These are phyloP conservation scores for Omphalotus guepiniiformis DNA, from an alignment of 768 basidiomycete species.

Conservation along the genomic window DNA sequence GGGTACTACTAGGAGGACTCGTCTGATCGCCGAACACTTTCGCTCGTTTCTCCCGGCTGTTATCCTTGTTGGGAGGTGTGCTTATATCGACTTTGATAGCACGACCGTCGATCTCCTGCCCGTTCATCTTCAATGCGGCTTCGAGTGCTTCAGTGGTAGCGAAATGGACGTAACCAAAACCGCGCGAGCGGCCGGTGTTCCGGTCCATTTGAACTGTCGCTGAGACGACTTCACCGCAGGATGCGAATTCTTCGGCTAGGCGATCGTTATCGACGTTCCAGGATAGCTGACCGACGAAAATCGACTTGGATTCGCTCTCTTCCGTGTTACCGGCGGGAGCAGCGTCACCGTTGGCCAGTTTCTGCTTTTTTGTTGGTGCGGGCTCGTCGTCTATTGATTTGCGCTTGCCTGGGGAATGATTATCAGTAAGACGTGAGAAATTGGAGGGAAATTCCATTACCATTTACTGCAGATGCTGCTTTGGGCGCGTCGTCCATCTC, in stretches of 20 bases:
- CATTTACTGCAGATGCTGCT: slow-evolving; percentile 21
- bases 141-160: slow-evolving; percentile 65
- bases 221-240: slow-evolving; percentile 85
- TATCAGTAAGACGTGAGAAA: not conserved
- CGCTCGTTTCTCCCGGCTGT: slow-evolving; percentile 64
- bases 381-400: slow-evolving; percentile 67
- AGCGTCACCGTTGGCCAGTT: slow-evolving; percentile 58
- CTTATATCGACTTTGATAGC: slow-evolving; percentile 83
- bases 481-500: slow-evolving; percentile 49
- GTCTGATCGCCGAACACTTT: slow-evolving; percentile 62
- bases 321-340: slow-evolving; percentile 33
- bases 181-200: slow-evolving; percentile 75
- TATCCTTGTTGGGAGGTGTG: slow-evolving; percentile 51
- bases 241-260: slow-evolving; percentile 85
- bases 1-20: slow-evolving; percentile 62
- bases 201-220: slow-evolving; percentile 87
- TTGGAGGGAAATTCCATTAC: slow-evolving; percentile 29
- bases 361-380: slow-evolving; percentile 76
- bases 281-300: slow-evolving; percentile 91
- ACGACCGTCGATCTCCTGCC: slow-evolving; percentile 91
- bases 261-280: slow-evolving; percentile 98
- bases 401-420: slow-evolving; percentile 54
- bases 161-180: slow-evolving; percentile 84
- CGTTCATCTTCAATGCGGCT: slow-evolving; percentile 76
- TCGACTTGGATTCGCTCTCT: slow-evolving; percentile 55